Evolutionary conservation across 179 eudicot genomes (phyloP).

Genomic region (Beta corolliflora): DNA sequence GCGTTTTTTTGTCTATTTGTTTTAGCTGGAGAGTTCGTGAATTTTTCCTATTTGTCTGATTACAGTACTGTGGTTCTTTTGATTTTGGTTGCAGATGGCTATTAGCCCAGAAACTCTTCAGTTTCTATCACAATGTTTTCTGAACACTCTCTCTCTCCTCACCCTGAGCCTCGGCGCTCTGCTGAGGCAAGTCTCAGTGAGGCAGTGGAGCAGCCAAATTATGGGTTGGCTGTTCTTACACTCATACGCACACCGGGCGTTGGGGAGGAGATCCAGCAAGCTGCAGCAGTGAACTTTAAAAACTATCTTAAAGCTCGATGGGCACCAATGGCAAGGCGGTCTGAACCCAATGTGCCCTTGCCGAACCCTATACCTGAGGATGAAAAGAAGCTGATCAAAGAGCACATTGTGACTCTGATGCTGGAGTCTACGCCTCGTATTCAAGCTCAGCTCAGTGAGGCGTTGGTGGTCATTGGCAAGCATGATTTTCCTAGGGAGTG

Average conservation of each 20-base stretch:
- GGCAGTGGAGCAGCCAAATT: constrained; percentile 70
- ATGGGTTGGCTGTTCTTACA: constrained; percentile 76
- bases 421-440: constrained; percentile 55
- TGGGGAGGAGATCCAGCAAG: constrained; percentile 67
- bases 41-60: too few species aligned
- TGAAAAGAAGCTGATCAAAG: constrained; percentile 79
- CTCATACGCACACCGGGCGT: constrained; percentile 65
- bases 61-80: neutral
- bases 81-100: constrained; percentile 49
- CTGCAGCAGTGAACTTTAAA: constrained; percentile 90
- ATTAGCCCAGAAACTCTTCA: constrained; percentile 66
- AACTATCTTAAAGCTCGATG: constrained; percentile 78
- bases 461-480: constrained; percentile 78
- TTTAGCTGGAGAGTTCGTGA: neutral
- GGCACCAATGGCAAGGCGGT: constrained; percentile 42
- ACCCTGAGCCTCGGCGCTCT: constrained; percentile 71
- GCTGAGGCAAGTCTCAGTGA: constrained; percentile 72
- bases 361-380: constrained; percentile 50
- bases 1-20: neutral
- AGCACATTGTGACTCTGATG: constrained; percentile 76
- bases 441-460: constrained; percentile 87
- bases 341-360: constrained; percentile 33
- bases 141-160: constrained; percentile 80
- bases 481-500: constrained; percentile 87
- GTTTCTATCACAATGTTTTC: constrained; percentile 73